Conservation (phyloP, 2,329 filamentous ascomycete species). For the Graphiopsis chlorocephala region DNA sequence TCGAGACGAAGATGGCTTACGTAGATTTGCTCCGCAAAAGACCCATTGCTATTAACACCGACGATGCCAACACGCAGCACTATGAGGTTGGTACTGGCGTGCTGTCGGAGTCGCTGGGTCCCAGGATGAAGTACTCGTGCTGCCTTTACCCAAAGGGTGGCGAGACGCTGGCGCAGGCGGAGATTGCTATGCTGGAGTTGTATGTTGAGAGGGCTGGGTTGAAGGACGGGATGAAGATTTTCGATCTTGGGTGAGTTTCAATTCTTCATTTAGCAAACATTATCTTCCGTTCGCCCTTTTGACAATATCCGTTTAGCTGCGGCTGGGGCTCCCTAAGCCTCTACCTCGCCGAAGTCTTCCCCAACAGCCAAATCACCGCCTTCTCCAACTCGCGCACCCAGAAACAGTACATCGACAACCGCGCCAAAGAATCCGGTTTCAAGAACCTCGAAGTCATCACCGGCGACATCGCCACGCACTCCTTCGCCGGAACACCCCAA, state of each 20-base stretch:
- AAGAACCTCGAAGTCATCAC: conserved; percentile 63
- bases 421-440: conserved; percentile 56
- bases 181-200: conserved; percentile 62
- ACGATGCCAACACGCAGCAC: conserved; percentile 65
- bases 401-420: conserved; percentile 63
- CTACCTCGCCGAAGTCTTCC: conserved; percentile 64
- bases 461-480: conserved; percentile 64
- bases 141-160: conserved; percentile 63
- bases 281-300: not conserved
- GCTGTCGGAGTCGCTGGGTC: conserved; percentile 59
- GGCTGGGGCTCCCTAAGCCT: conserved; percentile 67
- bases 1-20: conserved; percentile 62
- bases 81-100: conserved; percentile 70
- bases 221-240: conserved; percentile 58
- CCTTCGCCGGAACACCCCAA: conserved; percentile 52
- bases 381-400: conserved; percentile 70
- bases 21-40: conserved; percentile 57
- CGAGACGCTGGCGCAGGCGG: conserved; percentile 64
- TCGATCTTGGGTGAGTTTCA: conserved; percentile 58
- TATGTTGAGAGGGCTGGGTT: conserved; percentile 62
- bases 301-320: conserved; percentile 47
- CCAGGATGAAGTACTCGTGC: conserved; percentile 70
- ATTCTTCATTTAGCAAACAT: conserved; percentile 18
- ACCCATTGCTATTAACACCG: conserved; percentile 68
- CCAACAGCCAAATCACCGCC: conserved; percentile 60